Conservation (phyloP, 805 yeast species). For the Metschnikowia picachoensis region DNA sequence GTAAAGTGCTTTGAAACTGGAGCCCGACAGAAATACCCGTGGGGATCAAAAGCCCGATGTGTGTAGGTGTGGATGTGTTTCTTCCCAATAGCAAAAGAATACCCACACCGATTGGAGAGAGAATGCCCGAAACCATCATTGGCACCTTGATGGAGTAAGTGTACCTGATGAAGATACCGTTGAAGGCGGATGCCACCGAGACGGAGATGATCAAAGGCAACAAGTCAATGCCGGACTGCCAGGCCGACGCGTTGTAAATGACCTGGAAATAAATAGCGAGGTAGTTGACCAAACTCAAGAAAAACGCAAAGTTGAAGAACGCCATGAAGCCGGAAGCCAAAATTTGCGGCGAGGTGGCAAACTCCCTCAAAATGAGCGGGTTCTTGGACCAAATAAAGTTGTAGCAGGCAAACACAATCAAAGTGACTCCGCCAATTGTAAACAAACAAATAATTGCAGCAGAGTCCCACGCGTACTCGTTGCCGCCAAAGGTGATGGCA, state of each 20-base stretch:
- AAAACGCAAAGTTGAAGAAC: slow-evolving; percentile 34
- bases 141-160: slow-evolving; percentile 31
- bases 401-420: slow-evolving; percentile 35
- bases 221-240: slow-evolving; percentile 35
- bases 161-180: slow-evolving; percentile 29
- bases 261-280: slow-evolving; percentile 40
- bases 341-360: slow-evolving; percentile 36
- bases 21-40: slow-evolving; percentile 35
- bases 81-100: slow-evolving; percentile 26
- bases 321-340: slow-evolving; percentile 36
- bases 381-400: slow-evolving; percentile 39
- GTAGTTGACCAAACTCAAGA: slow-evolving; percentile 35
- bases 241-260: slow-evolving; percentile 31
- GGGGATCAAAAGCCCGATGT: slow-evolving; percentile 33
- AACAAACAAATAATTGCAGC: slow-evolving; percentile 50
- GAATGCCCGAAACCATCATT: slow-evolving; percentile 26
- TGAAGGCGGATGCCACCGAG: slow-evolving; percentile 28
- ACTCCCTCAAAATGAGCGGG: slow-evolving; percentile 46
- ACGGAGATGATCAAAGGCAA: slow-evolving; percentile 35
- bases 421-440: slow-evolving; percentile 40
- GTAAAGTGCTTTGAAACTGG: slow-evolving; percentile 33
- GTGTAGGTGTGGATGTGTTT: slow-evolving; percentile 19
- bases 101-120: slow-evolving; percentile 35
- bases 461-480: slow-evolving; percentile 49
- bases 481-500: slow-evolving; percentile 55